Conservation (phyloP, 2,329 filamentous ascomycete genomes). For the Xylariaceae sp. region DNA sequence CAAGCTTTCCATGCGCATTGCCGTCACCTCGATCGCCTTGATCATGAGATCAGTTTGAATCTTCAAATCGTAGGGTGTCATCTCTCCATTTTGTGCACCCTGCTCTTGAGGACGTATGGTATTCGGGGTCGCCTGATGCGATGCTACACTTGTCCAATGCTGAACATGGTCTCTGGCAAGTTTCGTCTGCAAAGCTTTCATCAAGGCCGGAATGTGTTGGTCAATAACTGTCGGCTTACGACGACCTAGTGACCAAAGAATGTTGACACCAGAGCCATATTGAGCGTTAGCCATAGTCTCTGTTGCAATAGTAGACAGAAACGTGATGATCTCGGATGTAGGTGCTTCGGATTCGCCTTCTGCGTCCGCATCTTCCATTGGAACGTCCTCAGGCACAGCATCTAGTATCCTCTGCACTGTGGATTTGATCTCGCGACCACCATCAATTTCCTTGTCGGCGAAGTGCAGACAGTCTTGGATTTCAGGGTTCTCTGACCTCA, state of each 20-base stretch:
- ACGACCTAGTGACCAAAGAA: slow-evolving; percentile 85
- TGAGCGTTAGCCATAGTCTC: slow-evolving; percentile 79
- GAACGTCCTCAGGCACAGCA: slow-evolving; percentile 74
- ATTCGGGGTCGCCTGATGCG: slow-evolving; percentile 43
- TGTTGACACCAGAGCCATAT: slow-evolving; percentile 84
- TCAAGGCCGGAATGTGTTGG: slow-evolving; percentile 77
- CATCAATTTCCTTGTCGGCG: slow-evolving; percentile 64
- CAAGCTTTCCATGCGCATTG: slow-evolving; percentile 85
- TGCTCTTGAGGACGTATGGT: slow-evolving; percentile 50
- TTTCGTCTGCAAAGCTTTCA: slow-evolving; percentile 91
- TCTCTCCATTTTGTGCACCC: slow-evolving; percentile 50
- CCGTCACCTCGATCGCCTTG: slow-evolving; percentile 90
- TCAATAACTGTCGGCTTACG: slow-evolving; percentile 85
- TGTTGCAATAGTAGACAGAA: slow-evolving; percentile 78
- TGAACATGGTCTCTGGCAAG: slow-evolving; percentile 90
- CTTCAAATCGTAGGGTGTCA: slow-evolving; percentile 74
- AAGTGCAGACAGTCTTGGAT: slow-evolving; percentile 89
- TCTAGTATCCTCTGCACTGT: slow-evolving; percentile 80
- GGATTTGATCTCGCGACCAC: slow-evolving; percentile 67
- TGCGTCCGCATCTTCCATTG: slow-evolving; percentile 72
- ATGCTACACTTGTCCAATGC: slow-evolving; percentile 59
- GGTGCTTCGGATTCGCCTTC: slow-evolving; percentile 79
- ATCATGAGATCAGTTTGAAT: slow-evolving; percentile 89
- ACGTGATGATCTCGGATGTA: slow-evolving; percentile 81
- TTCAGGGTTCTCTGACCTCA: slow-evolving; percentile 85